phyloP scores from a whole-genome alignment of 1,284 basidiomycete species.

The Phellopilus nigrolimitatus region DNA sequence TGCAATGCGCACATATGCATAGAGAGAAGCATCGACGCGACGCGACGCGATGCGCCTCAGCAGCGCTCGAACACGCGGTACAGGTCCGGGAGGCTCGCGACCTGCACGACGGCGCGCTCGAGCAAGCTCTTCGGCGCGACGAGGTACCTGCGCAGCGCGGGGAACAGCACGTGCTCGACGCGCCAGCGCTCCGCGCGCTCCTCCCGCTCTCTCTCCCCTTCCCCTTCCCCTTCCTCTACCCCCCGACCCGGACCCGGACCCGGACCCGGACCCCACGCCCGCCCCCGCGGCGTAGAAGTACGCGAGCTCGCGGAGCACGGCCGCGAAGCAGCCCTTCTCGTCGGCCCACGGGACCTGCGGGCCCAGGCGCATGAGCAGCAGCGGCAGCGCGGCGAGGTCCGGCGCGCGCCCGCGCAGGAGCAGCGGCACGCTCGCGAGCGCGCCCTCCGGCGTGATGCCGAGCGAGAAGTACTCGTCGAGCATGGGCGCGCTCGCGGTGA shows the following conservation, averaged over 20 bases:
- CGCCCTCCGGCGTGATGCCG: conserved; percentile 57
- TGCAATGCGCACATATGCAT: too few species aligned
- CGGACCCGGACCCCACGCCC: conserved; percentile 26
- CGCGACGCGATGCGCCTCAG: conserved; percentile 34
- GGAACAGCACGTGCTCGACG: conserved; percentile 84
- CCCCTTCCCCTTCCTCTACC: conserved; percentile 43
- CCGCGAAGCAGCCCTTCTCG: conserved; percentile 83
- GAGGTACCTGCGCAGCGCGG: conserved; percentile 73
- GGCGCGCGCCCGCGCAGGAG: conserved; percentile 83
- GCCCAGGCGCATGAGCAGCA: conserved; percentile 81
- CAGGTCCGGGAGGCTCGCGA: conserved; percentile 82
- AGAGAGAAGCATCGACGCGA: too few species aligned
- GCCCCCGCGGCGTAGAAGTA: conserved; percentile 81
- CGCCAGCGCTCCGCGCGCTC: conserved; percentile 79
- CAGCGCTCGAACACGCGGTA: conserved; percentile 91
- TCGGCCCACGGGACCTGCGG: conserved; percentile 86
- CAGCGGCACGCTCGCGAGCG: conserved; percentile 73
- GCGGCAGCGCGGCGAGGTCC: conserved; percentile 80
- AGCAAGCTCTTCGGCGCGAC: conserved; percentile 64
- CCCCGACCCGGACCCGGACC: conserved; percentile 26
- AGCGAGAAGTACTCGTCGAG: conserved; percentile 90
- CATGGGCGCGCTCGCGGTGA: conserved; percentile 74
- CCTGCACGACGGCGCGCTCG: conserved; percentile 75
- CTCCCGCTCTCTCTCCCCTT: too few species aligned
- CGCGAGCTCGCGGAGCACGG: conserved; percentile 85